phyloP scores from a whole-genome alignment of 2,329 filamentous ascomycete species.

The Aureobasidium sp. region DNA sequence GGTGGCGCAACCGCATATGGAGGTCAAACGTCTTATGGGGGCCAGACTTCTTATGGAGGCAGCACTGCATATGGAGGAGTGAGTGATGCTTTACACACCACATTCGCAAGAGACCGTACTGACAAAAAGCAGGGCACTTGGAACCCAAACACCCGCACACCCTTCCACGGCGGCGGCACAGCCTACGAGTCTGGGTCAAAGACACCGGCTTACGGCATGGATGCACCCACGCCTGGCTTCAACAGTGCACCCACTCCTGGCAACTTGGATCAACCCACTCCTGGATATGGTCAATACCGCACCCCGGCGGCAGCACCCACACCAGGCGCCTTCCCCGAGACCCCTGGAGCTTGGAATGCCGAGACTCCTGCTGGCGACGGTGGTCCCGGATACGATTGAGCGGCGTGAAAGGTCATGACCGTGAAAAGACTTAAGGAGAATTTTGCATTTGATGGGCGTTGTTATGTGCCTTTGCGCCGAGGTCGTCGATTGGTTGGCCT shows the following conservation, averaged over 20 bases:
- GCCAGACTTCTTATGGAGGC: constrained; percentile 45
- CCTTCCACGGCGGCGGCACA: constrained; percentile 65
- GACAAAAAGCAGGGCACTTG: constrained; percentile 27
- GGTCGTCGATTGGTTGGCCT: neutral
- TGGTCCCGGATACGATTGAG: constrained; percentile 37
- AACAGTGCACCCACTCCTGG: constrained; percentile 38
- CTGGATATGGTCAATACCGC: constrained; percentile 34
- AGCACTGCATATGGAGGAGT: constrained; percentile 32
- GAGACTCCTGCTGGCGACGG: constrained; percentile 48
- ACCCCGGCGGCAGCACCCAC: constrained; percentile 50
- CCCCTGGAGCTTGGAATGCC: constrained; percentile 44
- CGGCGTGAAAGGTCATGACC: neutral
- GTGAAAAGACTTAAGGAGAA: neutral
- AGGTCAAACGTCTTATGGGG: constrained; percentile 59
- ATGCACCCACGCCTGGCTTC: constrained; percentile 51
- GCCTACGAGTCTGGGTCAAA: constrained; percentile 43
- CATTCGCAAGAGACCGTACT: constrained; percentile 14
- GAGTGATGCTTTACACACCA: constrained; percentile 21
- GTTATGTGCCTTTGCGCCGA: neutral
- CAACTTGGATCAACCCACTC: constrained; percentile 28
- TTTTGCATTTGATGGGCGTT: neutral
- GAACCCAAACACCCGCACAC: constrained; percentile 37
- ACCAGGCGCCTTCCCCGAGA: constrained; percentile 50
- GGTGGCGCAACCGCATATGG: constrained; percentile 60
- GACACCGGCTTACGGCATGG: constrained; percentile 49